Conservation (phyloP, 176 grass and related monocot genomes). For the Luzula sylvatica region DNA sequence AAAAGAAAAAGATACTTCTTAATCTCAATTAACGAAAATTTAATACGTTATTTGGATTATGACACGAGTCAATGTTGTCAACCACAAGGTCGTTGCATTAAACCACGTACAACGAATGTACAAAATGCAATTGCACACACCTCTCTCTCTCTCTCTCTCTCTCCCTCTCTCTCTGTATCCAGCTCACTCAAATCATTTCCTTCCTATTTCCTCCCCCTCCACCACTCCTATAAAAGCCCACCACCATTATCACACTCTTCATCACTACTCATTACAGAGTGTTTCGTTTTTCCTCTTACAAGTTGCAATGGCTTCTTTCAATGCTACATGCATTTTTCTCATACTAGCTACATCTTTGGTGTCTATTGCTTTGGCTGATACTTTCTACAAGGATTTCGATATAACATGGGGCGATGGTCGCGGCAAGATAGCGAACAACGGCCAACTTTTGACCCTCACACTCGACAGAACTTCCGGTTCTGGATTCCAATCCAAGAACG, state of each 20-base stretch:
- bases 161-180: constrained; percentile 33
- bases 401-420: constrained; percentile 72
- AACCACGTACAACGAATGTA: not conserved
- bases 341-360: constrained; percentile 7
- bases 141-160: not conserved
- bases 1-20: too few species aligned
- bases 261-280: not conserved
- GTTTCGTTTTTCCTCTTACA: not conserved
- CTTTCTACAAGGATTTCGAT: constrained; percentile 63
- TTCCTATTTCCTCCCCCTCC: too few species aligned
- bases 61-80: not conserved
- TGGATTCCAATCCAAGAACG: constrained; percentile 70
- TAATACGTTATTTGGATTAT: not conserved
- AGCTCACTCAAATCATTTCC: constrained; percentile 35
- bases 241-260: not conserved
- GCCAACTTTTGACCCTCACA: constrained; percentile 41
- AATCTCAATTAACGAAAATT: too few species aligned
- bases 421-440: constrained; percentile 36
- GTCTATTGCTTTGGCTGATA: constrained; percentile 8
- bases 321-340: not conserved
- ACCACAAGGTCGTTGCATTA: constrained; percentile 7
- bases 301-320: constrained; percentile 2
- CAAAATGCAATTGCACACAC: not conserved
- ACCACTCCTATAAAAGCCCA: too few species aligned
- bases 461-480: constrained; percentile 58